Evolutionary conservation across 768 basidiomycete species (phyloP).

Genomic region (Pleurotus citrinopileatus): DNA sequence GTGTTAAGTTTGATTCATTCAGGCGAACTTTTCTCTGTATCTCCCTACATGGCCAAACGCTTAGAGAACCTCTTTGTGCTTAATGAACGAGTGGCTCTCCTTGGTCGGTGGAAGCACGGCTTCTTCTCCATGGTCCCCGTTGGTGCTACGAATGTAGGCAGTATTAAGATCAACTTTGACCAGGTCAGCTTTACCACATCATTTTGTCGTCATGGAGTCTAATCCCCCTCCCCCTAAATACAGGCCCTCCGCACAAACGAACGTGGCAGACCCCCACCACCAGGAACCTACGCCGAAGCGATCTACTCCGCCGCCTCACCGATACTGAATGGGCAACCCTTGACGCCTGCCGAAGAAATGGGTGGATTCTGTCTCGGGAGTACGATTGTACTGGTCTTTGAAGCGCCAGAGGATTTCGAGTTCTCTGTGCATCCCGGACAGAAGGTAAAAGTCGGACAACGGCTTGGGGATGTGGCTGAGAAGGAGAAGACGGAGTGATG

Average conservation of each 20-base stretch:
- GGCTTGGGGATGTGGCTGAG: constrained; percentile 57
- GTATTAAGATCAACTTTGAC: constrained; percentile 96
- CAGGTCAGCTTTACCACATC: constrained; percentile 39
- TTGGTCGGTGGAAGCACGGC: constrained; percentile 92
- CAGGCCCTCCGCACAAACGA: constrained; percentile 89
- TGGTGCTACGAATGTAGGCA: constrained; percentile 97
- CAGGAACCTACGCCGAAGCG: constrained; percentile 90
- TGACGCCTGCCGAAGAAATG: constrained; percentile 90
- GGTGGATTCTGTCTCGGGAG: constrained; percentile 95
- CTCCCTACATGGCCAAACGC: constrained; percentile 92
- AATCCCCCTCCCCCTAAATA: background rate
- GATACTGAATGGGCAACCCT: constrained; percentile 84
- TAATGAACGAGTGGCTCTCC: constrained; percentile 95
- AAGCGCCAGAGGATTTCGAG: constrained; percentile 83
- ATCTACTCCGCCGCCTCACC: constrained; percentile 84
- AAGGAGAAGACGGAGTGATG: constrained; percentile 30
- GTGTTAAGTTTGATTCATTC: background rate
- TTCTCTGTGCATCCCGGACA: constrained; percentile 76
- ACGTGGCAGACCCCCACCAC: constrained; percentile 64
- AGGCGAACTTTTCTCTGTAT: constrained; percentile 95
- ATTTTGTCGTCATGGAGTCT: background rate
- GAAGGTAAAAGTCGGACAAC: constrained; percentile 85
- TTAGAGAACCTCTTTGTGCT: constrained; percentile 92
- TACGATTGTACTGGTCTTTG: constrained; percentile 95
- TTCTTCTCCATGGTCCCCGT: constrained; percentile 98